A percentile compares a stretch with the other conserved stretches of the same genome.
Conservation (phyloP, 768 basidiomycete species). For the Cubamyces sp. region DNA sequence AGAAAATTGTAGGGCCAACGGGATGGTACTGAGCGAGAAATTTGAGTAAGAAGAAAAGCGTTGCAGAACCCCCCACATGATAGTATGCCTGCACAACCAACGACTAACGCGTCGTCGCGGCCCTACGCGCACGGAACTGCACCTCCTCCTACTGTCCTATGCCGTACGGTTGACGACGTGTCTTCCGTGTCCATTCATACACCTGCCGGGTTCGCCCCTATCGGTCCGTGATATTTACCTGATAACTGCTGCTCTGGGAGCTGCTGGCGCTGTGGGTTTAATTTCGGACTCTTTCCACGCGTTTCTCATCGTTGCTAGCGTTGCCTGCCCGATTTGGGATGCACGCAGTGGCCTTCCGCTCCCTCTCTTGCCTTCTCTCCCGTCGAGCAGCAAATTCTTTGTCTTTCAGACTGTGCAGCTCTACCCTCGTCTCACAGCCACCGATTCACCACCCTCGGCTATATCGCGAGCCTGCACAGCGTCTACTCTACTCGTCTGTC, state of each 20-base stretch:
- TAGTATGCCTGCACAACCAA: too few relatives aligned
- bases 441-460: not conserved
- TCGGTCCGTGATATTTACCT: too few relatives aligned
- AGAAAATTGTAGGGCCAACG: too few relatives aligned
- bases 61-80: too few relatives aligned
- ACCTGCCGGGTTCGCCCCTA: too few relatives aligned
- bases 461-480: not conserved
- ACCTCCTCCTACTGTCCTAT: too few relatives aligned
- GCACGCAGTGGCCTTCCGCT: slow-evolving; percentile 6
- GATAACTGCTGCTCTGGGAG: not conserved
- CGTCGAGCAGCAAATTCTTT: not conserved
- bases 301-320: slow-evolving; percentile 17
- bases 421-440: not conserved
- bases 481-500: slow-evolving; percentile 3
- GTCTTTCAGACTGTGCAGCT: not conserved
- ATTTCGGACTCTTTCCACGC: slow-evolving; percentile 7
- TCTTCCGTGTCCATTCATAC: too few relatives aligned
- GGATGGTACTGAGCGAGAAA: too few relatives aligned
- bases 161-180: too few relatives aligned
- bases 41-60: too few relatives aligned
- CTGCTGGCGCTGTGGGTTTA: not conserved
- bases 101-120: not conserved
- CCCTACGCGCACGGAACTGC: too few relatives aligned
- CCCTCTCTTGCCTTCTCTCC: slow-evolving; percentile 5
- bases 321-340: slow-evolving; percentile 20